Evolutionary conservation across 2,329 filamentous ascomycete genomes (phyloP).

Genomic region (Ilyonectria sp.): DNA sequence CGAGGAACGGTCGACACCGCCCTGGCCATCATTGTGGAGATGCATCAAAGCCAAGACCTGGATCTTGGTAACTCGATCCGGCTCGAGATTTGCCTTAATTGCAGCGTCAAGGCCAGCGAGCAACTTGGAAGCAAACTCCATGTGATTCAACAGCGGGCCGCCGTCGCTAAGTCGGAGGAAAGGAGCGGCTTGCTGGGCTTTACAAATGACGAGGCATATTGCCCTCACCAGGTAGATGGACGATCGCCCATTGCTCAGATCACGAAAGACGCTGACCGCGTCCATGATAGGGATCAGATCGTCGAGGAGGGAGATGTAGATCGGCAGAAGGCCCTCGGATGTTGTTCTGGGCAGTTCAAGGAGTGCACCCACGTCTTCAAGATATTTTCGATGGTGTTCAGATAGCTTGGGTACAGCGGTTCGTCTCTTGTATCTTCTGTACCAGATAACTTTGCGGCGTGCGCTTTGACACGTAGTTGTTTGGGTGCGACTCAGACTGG

Average conservation of each 20-base stretch:
- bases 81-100: conserved; percentile 44
- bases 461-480: conserved; percentile 1
- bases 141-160: conserved; percentile 32
- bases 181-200: conserved; percentile 42
- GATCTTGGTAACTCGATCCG: conserved; percentile 41
- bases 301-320: conserved; percentile 30
- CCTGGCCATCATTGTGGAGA: conserved; percentile 43
- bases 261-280: conserved; percentile 19
- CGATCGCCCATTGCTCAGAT: conserved; percentile 34
- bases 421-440: conserved; percentile 21
- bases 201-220: conserved; percentile 46
- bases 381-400: conserved; percentile 26
- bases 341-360: conserved; percentile 31
- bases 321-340: conserved; percentile 23
- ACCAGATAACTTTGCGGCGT: conserved; percentile 23
- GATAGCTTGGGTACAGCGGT: conserved; percentile 9
- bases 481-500: neutral
- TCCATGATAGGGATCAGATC: conserved; percentile 32
- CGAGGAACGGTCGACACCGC: conserved; percentile 43
- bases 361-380: conserved; percentile 21
- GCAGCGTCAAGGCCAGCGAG: conserved; percentile 44
- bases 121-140: conserved; percentile 37
- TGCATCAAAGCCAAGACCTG: conserved; percentile 47
- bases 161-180: conserved; percentile 37
- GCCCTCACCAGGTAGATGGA: conserved; percentile 41